These are phyloP conservation scores for Mortierella sp. DNA, from an alignment of 371 early-diverging fungal species.

Conservation along the genomic window DNA sequence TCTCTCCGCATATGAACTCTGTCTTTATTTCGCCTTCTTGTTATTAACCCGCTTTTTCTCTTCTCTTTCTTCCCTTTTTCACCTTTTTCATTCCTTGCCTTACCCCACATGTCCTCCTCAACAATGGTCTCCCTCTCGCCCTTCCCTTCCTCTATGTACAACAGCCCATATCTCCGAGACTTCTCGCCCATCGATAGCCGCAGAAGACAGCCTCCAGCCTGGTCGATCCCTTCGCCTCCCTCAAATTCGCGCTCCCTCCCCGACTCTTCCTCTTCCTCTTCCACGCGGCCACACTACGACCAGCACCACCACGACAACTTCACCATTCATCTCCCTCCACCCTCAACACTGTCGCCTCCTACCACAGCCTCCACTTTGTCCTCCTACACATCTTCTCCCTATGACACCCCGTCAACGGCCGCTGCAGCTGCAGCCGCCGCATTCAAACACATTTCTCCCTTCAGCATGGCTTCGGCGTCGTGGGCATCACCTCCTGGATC, in stretches of 20 bases:
- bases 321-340: background rate
- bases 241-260: background rate
- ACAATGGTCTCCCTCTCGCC: background rate
- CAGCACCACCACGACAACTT: background rate
- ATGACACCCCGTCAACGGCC: background rate
- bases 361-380: conserved; percentile 8
- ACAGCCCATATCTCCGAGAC: conserved; percentile 1
- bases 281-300: background rate
- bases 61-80: background rate
- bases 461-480: background rate
- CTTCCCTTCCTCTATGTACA: background rate
- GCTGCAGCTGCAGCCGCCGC: background rate
- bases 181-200: background rate
- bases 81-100: background rate
- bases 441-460: conserved; percentile 4
- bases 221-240: conserved; percentile 1
- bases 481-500: background rate
- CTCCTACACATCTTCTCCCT: background rate
- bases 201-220: background rate
- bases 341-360: background rate
- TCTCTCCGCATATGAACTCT: background rate
- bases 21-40: background rate
- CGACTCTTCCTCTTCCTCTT: background rate
- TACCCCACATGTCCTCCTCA: background rate
- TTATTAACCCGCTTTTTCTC: background rate